Base-by-base conservation (phyloP, 2,329 filamentous ascomycete genomes). In the Shiraia bambusicola region DNA sequence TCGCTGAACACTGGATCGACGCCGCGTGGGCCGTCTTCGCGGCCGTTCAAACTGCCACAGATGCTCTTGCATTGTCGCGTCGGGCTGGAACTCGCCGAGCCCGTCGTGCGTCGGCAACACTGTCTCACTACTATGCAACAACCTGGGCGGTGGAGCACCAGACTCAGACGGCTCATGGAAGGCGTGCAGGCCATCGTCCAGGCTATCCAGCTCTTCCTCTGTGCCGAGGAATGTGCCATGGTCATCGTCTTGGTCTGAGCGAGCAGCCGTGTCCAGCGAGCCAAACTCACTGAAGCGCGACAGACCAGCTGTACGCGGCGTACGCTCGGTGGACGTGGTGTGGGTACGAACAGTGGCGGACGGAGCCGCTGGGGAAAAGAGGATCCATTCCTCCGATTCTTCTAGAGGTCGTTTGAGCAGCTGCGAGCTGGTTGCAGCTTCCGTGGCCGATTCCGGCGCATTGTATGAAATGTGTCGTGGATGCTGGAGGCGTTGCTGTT, bases 41-140 rank as follows among this genome's bases (percentile, higher is more conserved):
- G 88, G 87, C 49, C 82, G 80, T 67, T 96, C 92, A 65, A 95
- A 93, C 47, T 88, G 86, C 76, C 90, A 96, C 33, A 96, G 72
- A 51, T 92, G 87, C 48, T 95, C 86, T 62, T 95, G 89, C 15
- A 89, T 77, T 61, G 63, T 79, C 10, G 61, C 81, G 62, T 71
- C 88, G 65, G 61, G 88, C 47, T 68, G 81, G 66, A 98, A 98
- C 6, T 86, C 88, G 4, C 93, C 93, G 32, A 97, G 71, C 2
- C 93, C 93, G 73, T 98, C 91, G 62, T 98, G 93, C 1, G 84
- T 82, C 0, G 93, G 93, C n/a, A 98, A 78, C 2, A 95, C 81
- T 0, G 87, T 83, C 13, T 78, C 75, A 14, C 81, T 74, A 50
- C 80, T 82, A 32, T 80, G 74, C 41, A 80, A 73, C 51, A 76